These are phyloP conservation scores for Chrysosporium keratinophilum DNA, from an alignment of 2,329 filamentous ascomycete species.

Conservation along the genomic window DNA sequence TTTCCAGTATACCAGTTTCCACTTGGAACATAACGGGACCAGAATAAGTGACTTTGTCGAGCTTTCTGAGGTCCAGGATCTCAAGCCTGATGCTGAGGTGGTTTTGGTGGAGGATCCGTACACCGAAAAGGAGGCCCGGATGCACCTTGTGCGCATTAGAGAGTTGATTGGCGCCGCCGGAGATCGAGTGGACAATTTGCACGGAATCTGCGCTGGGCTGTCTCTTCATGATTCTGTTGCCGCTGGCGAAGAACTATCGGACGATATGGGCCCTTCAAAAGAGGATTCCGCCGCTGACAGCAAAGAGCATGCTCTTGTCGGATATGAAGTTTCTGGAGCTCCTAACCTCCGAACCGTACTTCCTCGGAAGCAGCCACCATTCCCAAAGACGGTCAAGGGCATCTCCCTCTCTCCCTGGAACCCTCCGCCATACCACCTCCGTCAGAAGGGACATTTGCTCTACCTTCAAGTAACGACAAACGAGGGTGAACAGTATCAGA, in stretches of 20 bases:
- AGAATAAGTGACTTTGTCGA: constrained; percentile 93
- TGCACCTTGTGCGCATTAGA: constrained; percentile 82
- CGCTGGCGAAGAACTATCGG: constrained; percentile 34
- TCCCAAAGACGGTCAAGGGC: constrained; percentile 84
- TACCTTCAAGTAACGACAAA: constrained; percentile 84
- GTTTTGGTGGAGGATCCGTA: constrained; percentile 86
- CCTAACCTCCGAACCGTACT: constrained; percentile 62
- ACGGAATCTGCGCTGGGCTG: constrained; percentile 73
- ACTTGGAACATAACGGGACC: constrained; percentile 80
- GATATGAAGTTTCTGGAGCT: constrained; percentile 66
- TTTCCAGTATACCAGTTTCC: constrained; percentile 97
- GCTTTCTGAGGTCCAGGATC: constrained; percentile 74
- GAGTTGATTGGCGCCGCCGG: constrained; percentile 89
- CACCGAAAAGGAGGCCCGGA: constrained; percentile 93
- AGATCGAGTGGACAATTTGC: constrained; percentile 73
- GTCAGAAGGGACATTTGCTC: constrained; percentile 82
- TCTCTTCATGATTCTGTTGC: constrained; percentile 76
- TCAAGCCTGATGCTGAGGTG: constrained; percentile 67
- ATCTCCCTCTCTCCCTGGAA: constrained; percentile 91
- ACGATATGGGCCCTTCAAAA: constrained; percentile 24
- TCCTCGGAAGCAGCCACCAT: constrained; percentile 53
- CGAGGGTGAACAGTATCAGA: constrained; percentile 88
- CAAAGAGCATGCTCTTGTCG: constrained; percentile 49
- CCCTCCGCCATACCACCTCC: constrained; percentile 80
- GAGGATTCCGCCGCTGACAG: constrained; percentile 31